Evolutionary conservation across 768 basidiomycete species (phyloP), one percentile per base, ranked within the genome.

Genomic region (Rhodotorula diobovata): DNA sequence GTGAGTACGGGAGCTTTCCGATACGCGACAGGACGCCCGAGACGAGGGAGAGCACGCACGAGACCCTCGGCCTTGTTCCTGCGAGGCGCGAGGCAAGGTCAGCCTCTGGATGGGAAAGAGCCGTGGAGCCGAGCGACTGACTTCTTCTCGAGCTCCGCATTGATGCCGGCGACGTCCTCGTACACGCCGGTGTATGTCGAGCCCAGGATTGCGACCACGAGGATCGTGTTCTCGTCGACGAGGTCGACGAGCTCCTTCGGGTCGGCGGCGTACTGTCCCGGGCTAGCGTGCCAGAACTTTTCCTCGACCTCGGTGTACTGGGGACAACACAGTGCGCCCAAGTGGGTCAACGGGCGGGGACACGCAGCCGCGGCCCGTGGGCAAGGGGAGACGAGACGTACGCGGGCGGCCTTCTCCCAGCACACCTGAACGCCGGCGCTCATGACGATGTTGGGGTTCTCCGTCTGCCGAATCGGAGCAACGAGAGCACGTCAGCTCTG

Each of bases 161-260:
- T 73, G 61, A 78, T 61, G 32, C 35, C 64, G 16, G 35, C 32
- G 20, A 75, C 64, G 60, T 78, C 76, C 64, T 79, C 79, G 72
- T 79, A 79, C 45, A 63, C 46, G 14, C 71, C 74, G 10, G 58
- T 61, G 45, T 60, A 63, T 2, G 53, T 35, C 21, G 70, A 76
- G 35, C 79, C 79, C 11, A 79, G 72, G 53, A 80, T 78, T 10
- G 61, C 70, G 51, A 74, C 73, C 34, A 79, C 70, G 25, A 78
- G 61, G 66, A 79, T 76, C 9, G 80, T 81, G 74, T 81, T 80
- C 71, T 81, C 80, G 66, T 81, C 79, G 43, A 80, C 79, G 20
- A 80, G 69, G 41, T 77, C 79, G 55, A 75, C 76, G 12, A 75
- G 76, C 69, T 80, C 77, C 53, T 80, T 68, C 16, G 81, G 81